phyloP scores from a whole-genome alignment of 2,329 filamentous ascomycete species.

The Microdochium bolleyi region DNA sequence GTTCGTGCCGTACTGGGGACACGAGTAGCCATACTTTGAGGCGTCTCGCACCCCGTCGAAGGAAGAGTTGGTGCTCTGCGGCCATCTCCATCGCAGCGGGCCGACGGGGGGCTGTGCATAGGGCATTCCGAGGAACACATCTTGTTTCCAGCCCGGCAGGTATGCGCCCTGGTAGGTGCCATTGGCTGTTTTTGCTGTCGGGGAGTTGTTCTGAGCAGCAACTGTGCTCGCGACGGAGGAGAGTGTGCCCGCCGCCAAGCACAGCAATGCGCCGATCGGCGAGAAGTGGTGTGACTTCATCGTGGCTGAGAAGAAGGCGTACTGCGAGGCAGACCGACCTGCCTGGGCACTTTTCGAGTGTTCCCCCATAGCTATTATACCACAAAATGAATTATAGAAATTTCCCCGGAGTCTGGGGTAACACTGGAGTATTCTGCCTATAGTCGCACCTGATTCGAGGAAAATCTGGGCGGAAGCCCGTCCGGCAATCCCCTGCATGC shows the following conservation, averaged over 20 bases:
- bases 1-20: conserved; percentile 34
- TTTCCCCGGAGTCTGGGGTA: no score
- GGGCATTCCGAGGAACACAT: conserved; percentile 30
- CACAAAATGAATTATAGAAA: no score
- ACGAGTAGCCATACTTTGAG: conserved; percentile 33
- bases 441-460: no score
- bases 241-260: no score
- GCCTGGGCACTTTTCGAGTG: no score
- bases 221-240: not conserved
- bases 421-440: no score
- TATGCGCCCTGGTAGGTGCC: conserved; percentile 25
- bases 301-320: no score
- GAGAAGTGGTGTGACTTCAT: not conserved
- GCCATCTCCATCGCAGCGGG: conserved; percentile 25
- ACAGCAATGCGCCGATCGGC: not conserved
- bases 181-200: conserved; percentile 16
- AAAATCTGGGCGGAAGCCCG: no score
- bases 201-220: not conserved
- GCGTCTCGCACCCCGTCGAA: conserved; percentile 30
- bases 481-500: no score
- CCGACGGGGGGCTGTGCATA: conserved; percentile 29
- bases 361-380: no score
- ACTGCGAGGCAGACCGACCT: no score
- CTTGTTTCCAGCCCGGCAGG: conserved; percentile 25
- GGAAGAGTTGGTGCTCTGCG: conserved; percentile 26